Evolutionary conservation across 768 basidiomycete genomes (phyloP).

Genomic region (Gymnopilus dilepis): DNA sequence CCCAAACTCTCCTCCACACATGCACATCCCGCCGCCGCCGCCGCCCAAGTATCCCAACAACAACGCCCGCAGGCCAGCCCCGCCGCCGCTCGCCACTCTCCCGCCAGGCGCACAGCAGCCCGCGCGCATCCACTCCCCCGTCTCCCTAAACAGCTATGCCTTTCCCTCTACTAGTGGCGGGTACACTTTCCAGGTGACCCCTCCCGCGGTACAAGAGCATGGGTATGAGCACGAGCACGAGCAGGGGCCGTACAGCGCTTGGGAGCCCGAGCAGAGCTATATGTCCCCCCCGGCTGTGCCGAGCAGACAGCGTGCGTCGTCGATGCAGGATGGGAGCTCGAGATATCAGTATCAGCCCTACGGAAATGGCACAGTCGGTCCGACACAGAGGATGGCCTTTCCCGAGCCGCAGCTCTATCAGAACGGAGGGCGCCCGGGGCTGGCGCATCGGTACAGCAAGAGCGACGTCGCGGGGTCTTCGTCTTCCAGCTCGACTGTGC

Average conservation of each 20-base stretch:
- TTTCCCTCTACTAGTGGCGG: neutral
- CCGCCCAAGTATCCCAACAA: neutral
- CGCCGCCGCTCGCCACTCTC: conserved; percentile 17
- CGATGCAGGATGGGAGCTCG: conserved; percentile 36
- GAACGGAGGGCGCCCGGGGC: conserved; percentile 20
- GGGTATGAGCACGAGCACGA: no score
- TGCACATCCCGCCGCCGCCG: neutral
- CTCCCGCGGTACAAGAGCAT: conserved; percentile 6
- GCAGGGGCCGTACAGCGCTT: conserved; percentile 9
- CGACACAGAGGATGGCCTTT: conserved; percentile 42
- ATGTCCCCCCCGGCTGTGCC: neutral
- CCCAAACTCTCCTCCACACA: neutral
- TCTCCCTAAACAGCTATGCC: neutral
- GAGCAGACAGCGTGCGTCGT: conserved; percentile 38
- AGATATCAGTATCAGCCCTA: conserved; percentile 20
- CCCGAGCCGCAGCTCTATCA: conserved; percentile 60
- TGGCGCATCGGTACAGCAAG: conserved; percentile 43
- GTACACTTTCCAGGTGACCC: conserved; percentile 11
- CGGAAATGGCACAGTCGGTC: conserved; percentile 30
- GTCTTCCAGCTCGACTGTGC: conserved; percentile 18
- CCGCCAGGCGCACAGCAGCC: conserved; percentile 29
- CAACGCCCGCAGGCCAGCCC: conserved; percentile 13
- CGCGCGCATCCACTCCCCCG: conserved; percentile 8
- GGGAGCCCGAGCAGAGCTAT: neutral
- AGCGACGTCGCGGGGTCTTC: conserved; percentile 40